Evolutionary conservation across 257 asterid species (phyloP), one percentile per base, ranked within the genome.

Genomic region (Paulownia fortunei): DNA sequence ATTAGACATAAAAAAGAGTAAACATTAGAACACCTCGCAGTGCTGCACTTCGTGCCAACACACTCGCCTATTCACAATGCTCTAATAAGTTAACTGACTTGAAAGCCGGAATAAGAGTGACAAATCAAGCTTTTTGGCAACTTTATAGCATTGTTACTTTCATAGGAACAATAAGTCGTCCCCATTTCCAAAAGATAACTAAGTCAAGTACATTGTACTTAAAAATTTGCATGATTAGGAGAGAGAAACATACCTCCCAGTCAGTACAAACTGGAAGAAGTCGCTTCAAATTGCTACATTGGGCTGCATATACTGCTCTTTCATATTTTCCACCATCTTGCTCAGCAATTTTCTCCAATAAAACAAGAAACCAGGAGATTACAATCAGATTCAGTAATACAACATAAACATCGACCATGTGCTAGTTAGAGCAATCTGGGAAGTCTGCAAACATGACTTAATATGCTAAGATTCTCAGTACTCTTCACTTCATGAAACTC

Each of bases 301-400:
- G 96, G 61, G 83, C 88, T 67, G 98, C 99, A 86, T 93, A 93
- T 30, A 93, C 91, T 73, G 99, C 99, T 69, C 91, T 76, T 83
- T 96, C 99, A 79, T 90, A 96, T 71, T 93, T 93, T 47, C 95
- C 97, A 44, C 98, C 97, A 64, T 89, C 98, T 89, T 92, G 95
- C 86, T 86, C 96, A 58, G 98, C 96, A 81, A 96, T 96, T 93
- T 87, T 90, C 99, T 96, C 64, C 90, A 87, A 77, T 69, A 68
- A 72, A 78, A 79, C 46, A 68, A 80, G 49, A 82, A 87, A 84
- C 60, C 83, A 78, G 41, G 37, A 76, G 72, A 82, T 73, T 2
- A 34, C 71, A 21, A 58, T 80, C 56, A 83, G 83, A n/a, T 72
- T 79, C 65, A 76, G 46, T 36, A 68, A 74, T 51, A 65, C 52